Conservation (phyloP, 2,329 filamentous ascomycete species). For the Ophiocordyceps polyrhachis-furcata region DNA sequence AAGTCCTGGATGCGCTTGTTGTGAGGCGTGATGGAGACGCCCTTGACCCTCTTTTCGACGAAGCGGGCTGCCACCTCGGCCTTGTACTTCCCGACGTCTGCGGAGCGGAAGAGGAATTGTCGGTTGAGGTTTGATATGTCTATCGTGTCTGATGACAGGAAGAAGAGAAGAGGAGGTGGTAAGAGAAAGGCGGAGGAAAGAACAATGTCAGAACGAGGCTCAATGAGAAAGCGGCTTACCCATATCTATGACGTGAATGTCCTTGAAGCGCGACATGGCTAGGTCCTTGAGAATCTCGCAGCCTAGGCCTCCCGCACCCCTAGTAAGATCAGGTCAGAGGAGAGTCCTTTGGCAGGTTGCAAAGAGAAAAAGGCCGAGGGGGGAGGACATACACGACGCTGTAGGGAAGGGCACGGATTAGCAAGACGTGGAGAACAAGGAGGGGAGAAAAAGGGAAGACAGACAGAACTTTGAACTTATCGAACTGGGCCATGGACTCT, state of each 20-base stretch:
- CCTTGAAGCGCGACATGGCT: slow-evolving; percentile 83
- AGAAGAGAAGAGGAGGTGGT: neutral
- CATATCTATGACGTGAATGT: slow-evolving; percentile 99
- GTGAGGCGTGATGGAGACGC: slow-evolving; percentile 83
- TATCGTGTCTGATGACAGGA: slow-evolving; percentile 57
- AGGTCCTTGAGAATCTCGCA: slow-evolving; percentile 96
- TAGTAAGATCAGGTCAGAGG: slow-evolving; percentile 16
- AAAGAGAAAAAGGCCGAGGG: slow-evolving; percentile 2
- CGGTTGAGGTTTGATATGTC: slow-evolving; percentile 96
- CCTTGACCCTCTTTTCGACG: slow-evolving; percentile 74
- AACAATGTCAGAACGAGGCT: neutral
- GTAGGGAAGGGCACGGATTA: neutral
- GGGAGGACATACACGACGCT: slow-evolving; percentile 30
- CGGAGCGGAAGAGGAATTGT: slow-evolving; percentile 84
- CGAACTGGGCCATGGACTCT: slow-evolving; percentile 36
- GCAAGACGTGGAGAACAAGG: neutral
- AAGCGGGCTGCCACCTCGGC: slow-evolving; percentile 85
- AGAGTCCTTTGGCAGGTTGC: neutral
- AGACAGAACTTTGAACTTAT: slow-evolving; percentile 58
- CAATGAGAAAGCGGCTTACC: slow-evolving; percentile 24
- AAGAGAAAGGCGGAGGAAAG: neutral
- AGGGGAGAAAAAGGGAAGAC: slow-evolving; percentile 12
- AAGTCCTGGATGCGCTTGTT: slow-evolving; percentile 95
- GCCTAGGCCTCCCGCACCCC: slow-evolving; percentile 81
- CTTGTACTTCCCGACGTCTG: slow-evolving; percentile 85